These are phyloP conservation scores for Lavandula angustifolia DNA, from an alignment of 257 asterid genomes.

Conservation along the genomic window DNA sequence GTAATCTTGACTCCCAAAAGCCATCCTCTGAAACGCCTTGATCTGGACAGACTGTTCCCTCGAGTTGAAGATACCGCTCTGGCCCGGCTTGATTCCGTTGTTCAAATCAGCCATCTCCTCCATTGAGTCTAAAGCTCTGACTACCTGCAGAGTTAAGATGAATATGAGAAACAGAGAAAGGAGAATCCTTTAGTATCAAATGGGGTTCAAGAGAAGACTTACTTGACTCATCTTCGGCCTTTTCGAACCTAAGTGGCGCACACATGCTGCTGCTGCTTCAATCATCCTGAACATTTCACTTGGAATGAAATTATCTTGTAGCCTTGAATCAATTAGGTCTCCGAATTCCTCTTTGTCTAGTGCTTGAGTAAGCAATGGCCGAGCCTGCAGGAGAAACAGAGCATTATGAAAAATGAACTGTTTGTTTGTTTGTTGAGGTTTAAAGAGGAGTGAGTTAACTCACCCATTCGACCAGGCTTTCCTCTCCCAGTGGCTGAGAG, in stretches of 20 bases:
- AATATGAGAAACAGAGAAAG: constrained; percentile 18
- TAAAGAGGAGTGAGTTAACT: constrained; percentile 14
- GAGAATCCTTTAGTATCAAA: background rate
- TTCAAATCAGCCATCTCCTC: constrained; percentile 70
- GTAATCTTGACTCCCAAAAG: constrained; percentile 83
- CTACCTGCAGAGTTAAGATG: constrained; percentile 47
- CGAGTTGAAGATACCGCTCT: constrained; percentile 70
- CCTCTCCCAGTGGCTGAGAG: constrained; percentile 87
- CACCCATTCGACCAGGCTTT: constrained; percentile 92
- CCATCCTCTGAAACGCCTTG: constrained; percentile 83
- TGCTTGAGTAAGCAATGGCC: constrained; percentile 73
- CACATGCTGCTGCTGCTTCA: constrained; percentile 93
- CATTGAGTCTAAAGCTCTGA: constrained; percentile 75
- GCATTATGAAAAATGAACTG: no score
- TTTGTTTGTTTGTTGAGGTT: no score
- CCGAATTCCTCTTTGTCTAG: constrained; percentile 65
- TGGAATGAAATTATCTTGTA: constrained; percentile 50
- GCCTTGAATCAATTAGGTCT: constrained; percentile 56
- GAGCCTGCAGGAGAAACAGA: constrained; percentile 53
- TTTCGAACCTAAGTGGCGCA: constrained; percentile 75
- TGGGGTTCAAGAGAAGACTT: background rate
- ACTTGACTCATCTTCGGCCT: constrained; percentile 87
- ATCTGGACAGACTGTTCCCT: constrained; percentile 87
- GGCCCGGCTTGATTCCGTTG: constrained; percentile 85
- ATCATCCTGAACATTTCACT: constrained; percentile 79